phyloP scores from a whole-genome alignment of 805 yeast species.

The Cyberlindnera galapagoensis region DNA sequence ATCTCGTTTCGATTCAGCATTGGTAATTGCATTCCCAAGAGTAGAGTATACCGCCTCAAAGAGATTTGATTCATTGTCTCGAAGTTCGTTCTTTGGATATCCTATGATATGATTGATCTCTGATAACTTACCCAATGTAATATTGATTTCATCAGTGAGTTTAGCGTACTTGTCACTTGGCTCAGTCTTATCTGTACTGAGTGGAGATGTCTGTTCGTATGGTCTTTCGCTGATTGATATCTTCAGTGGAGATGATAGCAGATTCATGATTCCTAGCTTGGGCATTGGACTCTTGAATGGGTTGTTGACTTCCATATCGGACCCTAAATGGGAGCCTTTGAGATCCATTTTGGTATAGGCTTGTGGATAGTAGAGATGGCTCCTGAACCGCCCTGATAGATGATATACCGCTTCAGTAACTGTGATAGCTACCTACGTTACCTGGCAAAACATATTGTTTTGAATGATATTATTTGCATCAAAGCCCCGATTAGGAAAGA shows the following conservation, averaged over 20 bases:
- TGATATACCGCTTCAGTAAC: not conserved
- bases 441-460: not conserved
- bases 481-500: slow-evolving; percentile 10
- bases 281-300: slow-evolving; percentile 13
- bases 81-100: slow-evolving; percentile 42
- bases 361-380: not conserved
- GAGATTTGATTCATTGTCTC: slow-evolving; percentile 41
- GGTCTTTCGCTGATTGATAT: slow-evolving; percentile 9
- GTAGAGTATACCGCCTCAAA: slow-evolving; percentile 44
- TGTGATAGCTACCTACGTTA: too few relatives aligned
- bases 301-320: not conserved
- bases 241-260: slow-evolving; percentile 23
- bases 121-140: slow-evolving; percentile 33
- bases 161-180: slow-evolving; percentile 10
- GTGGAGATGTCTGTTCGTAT: slow-evolving; percentile 7
- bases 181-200: not conserved
- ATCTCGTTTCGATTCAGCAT: slow-evolving; percentile 32
- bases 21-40: slow-evolving; percentile 34
- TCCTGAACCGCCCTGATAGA: not conserved
- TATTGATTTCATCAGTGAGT: slow-evolving; percentile 14
- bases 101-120: slow-evolving; percentile 48
- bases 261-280: slow-evolving; percentile 10
- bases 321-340: not conserved
- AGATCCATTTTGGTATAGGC: not conserved
- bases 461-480: slow-evolving; percentile 9